Evolutionary conservation across 495 filamentous ascomycete genomes (phyloP), one percentile per base, ranked within the genome.

Genomic region (Penicillium subrubescens): DNA sequence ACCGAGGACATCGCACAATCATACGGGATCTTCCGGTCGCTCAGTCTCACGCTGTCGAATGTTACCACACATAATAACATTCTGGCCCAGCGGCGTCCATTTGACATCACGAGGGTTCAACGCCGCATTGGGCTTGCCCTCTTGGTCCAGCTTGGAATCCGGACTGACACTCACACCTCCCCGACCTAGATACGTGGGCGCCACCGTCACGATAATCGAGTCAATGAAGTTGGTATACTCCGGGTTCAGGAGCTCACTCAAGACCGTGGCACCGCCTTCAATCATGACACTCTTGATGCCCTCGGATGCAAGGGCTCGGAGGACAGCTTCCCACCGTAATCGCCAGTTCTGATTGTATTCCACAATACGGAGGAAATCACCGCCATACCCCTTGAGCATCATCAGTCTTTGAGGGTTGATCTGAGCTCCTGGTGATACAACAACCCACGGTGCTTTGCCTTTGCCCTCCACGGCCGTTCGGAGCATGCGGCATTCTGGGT

Each of bases 201-300:
- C 92, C 65, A 97, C 84, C 0, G 93, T 96, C 61, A 96, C 82
- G 65, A 97, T 86, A 25, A 96, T 87, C 12, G 87, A 87, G 67
- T 88, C 82, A 53, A 97, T 83, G 25, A 93, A 79, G 50, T 75
- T 71, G n/a, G 83, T 76, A 63, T 90, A 87, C 57, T 84, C 81
- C 17, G 80, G 75, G 39, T 81, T 78, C 19, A 97, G 78, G 15
- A 97, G 79, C 57, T 89, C 86, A 68, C 91, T 91, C 67, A 96
- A 89, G 53, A 97, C 86, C 21, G 83, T 83, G 4, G 86, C 92
- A 17, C 93, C 93, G 0, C 93, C 93, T 75, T 97, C 93, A 43
- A 97, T 82, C 93, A 96, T 97, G 31, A 97, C 83, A 67, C 91
- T 94, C 27, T 83, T 79, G 60, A 96, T 77, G 0, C 89, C 89